Base-by-base conservation (phyloP, 345 rosid species). In the Rhodamnia argentea region DNA sequence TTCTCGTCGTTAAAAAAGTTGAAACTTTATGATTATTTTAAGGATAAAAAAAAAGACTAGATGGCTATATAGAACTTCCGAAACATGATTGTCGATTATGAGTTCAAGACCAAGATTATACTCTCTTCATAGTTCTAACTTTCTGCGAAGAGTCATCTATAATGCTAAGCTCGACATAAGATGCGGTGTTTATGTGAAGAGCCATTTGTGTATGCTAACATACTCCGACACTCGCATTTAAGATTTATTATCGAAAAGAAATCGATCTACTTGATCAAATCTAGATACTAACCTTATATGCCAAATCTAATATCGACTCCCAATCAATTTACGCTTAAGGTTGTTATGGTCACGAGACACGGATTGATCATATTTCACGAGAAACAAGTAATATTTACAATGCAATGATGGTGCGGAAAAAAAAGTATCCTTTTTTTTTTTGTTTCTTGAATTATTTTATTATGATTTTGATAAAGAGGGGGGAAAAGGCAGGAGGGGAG, bases 281-380 rank as follows among this genome's bases (percentile, higher is more conserved):
- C 1, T 13, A 13, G 37, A 40, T 27, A n/a, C 0, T 1, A 0
- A n/a, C 37, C 2, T 13, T 60, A 44, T 44, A 44, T 44, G 1
- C 11, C 51, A 13, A 27, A 27, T 14, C 7, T 14, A 22, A 62
- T 62, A 27, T 62, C 16, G 10, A 27, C 74, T 62, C 0, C 0
- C 4, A 62, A 9, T 62, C 74, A 14, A 60, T 27, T 2, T 4
- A 13, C 27, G 20, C 18, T 15, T 5, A 3, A n/a, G 37, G 37
- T 29, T n/a, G 1, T 59, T 59, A n/a, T 0, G 2, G 3, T 60
- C 37, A 13, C 7, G 37, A 0, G 0, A n/a, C 9, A n/a, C 70
- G 1, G n/a, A 20, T n/a, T 12, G 8, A 5, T 3, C 14, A 5
- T n/a, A 13, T 60, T 12, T 59, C 29, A 13, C 13, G 13, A 1